These are phyloP conservation scores for Hygrophila difformis DNA, from an alignment of 257 asterid species.

Conservation along the genomic window DNA sequence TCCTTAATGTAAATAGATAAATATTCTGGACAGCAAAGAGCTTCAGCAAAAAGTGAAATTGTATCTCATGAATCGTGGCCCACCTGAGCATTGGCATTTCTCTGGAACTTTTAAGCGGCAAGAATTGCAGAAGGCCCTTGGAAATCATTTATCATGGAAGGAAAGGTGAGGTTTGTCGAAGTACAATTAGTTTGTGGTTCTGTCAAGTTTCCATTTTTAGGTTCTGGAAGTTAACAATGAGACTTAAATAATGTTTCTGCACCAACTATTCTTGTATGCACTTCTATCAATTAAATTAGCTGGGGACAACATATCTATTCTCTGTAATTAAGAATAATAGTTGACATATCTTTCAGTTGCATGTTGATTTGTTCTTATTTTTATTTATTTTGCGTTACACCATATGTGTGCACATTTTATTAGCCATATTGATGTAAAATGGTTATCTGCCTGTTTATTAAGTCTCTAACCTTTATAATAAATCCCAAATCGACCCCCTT, in stretches of 20 bases:
- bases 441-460: too few species aligned
- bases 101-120: slow-evolving; percentile 77
- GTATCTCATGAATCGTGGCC: slow-evolving; percentile 72
- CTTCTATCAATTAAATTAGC: too few species aligned
- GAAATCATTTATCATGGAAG: slow-evolving; percentile 89
- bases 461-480: too few species aligned
- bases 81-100: slow-evolving; percentile 90
- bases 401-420: too few species aligned
- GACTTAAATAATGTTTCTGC: neutral
- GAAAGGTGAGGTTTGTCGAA: slow-evolving; percentile 50
- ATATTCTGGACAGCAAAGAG: slow-evolving; percentile 85
- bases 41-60: slow-evolving; percentile 81
- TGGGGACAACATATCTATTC: too few species aligned
- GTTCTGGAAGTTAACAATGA: neutral
- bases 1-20: slow-evolving; percentile 38
- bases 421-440: too few species aligned
- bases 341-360: too few species aligned
- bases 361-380: too few species aligned
- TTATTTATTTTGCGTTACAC: too few species aligned
- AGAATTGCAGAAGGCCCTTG: slow-evolving; percentile 89
- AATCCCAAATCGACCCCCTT: too few species aligned
- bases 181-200: neutral
- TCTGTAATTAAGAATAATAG: too few species aligned
- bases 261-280: too few species aligned
- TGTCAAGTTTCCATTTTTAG: slow-evolving; percentile 2